Evolutionary conservation across 2,329 filamentous ascomycete species (phyloP).

Genomic region (Colletotrichum neosansevieriae): DNA sequence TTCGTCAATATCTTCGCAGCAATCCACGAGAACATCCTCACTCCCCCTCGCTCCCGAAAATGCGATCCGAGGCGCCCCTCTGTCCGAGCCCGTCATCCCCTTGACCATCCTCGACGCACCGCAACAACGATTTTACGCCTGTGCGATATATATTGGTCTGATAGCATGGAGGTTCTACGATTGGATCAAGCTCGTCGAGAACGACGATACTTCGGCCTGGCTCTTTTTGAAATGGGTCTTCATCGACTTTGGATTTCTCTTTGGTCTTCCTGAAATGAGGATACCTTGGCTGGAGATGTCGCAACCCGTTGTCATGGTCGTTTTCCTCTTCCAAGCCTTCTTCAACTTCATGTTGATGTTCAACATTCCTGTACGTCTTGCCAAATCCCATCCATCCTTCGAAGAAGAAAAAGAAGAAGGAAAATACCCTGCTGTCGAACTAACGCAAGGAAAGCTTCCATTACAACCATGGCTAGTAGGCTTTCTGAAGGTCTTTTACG

Average conservation of each 20-base stretch:
- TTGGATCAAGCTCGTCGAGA: conserved; percentile 81
- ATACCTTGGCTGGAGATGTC: conserved; percentile 98
- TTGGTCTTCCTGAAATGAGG: conserved; percentile 85
- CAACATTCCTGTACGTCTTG: conserved; percentile 77
- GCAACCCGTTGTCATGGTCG: conserved; percentile 75
- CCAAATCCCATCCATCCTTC: not conserved
- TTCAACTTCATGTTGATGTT: conserved; percentile 93
- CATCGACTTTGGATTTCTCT: conserved; percentile 88
- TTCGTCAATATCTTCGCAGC: conserved; percentile 31
- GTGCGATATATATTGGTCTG: conserved; percentile 81
- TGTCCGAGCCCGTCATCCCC: conserved; percentile 78
- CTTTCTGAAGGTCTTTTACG: conserved; percentile 85
- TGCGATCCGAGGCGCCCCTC: conserved; percentile 40
- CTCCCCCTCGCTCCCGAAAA: conserved; percentile 64
- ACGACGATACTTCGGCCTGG: conserved; percentile 88
- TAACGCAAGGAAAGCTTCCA: conserved; percentile 68
- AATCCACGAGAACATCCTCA: conserved; percentile 41
- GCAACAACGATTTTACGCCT: conserved; percentile 88
- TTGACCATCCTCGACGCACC: conserved; percentile 87
- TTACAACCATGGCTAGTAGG: conserved; percentile 79
- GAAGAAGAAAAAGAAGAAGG: not conserved
- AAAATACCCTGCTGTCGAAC: not conserved
- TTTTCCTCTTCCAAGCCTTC: conserved; percentile 79
- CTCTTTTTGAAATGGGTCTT: conserved; percentile 94
- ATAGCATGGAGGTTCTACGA: conserved; percentile 90